A percentile compares a stretch with the other conserved stretches of the same genome.
phyloP scores from a whole-genome alignment of 73 alveolate species.

The Tetrahymena thermophila region DNA sequence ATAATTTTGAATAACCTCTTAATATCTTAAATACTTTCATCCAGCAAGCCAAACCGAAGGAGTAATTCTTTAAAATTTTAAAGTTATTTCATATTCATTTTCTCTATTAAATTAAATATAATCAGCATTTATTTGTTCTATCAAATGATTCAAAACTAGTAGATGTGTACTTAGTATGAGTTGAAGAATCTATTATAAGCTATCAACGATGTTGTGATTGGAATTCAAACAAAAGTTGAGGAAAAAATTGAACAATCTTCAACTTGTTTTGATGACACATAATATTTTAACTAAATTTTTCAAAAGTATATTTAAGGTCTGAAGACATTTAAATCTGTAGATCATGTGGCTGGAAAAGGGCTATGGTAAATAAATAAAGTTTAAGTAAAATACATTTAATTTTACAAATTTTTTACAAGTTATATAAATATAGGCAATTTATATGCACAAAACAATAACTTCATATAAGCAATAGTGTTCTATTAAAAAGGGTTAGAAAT shows the following conservation, averaged over 20 bases:
- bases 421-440: background rate
- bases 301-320: background rate
- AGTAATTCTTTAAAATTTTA: background rate
- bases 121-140: background rate
- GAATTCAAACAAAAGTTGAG: background rate
- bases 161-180: background rate
- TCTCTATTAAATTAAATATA: background rate
- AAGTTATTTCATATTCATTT: background rate
- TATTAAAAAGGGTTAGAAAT: background rate
- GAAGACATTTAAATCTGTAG: background rate
- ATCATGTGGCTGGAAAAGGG: background rate
- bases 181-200: background rate
- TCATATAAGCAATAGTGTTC: background rate
- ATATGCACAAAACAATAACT: background rate
- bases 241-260: background rate
- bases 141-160: background rate
- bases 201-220: background rate
- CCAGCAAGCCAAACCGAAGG: background rate
- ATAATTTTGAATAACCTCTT: background rate
- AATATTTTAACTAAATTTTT: background rate
- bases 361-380: background rate
- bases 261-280: background rate
- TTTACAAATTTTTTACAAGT: background rate
- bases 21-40: background rate
- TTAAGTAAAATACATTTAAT: background rate